Conservation (phyloP, 129 eudicot genomes). For the Centaurea solstitialis region DNA sequence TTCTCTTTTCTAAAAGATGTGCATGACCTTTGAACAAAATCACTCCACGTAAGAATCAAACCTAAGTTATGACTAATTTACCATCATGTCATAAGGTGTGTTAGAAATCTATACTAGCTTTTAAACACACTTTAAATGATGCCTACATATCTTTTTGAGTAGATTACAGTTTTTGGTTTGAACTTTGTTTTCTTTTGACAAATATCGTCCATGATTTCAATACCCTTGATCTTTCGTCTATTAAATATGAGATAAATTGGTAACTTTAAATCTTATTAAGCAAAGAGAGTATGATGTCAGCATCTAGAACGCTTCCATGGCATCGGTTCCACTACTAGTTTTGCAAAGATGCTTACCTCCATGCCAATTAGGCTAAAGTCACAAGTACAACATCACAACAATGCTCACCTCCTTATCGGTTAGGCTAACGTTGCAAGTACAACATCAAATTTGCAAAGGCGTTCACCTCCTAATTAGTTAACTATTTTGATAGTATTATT, state of each 20-base stretch:
- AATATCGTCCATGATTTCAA: neutral
- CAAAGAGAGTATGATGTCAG: too few species aligned
- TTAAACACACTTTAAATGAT: neutral
- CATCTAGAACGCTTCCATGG: neutral
- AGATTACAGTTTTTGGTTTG: neutral
- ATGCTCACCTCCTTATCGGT: neutral
- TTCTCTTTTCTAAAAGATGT: neutral
- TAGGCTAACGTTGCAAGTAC: neutral
- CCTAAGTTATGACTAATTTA: neutral
- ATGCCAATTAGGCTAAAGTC: neutral
- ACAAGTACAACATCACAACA: too few species aligned
- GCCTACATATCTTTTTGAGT: neutral
- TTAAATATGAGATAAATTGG: neutral
- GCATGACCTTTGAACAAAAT: neutral
- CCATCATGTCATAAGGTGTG: neutral
- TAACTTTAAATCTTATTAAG: neutral
- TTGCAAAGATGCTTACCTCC: neutral
- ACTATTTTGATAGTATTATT: neutral
- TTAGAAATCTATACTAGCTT: neutral
- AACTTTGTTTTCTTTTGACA: neutral
- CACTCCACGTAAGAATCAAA: neutral
- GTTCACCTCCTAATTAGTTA: neutral
- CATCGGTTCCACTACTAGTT: neutral
- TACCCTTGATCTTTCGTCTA: neutral
- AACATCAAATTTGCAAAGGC: too few species aligned